phyloP scores from a whole-genome alignment of 495 filamentous ascomycete genomes.

The Chaetomidium leptoderma region DNA sequence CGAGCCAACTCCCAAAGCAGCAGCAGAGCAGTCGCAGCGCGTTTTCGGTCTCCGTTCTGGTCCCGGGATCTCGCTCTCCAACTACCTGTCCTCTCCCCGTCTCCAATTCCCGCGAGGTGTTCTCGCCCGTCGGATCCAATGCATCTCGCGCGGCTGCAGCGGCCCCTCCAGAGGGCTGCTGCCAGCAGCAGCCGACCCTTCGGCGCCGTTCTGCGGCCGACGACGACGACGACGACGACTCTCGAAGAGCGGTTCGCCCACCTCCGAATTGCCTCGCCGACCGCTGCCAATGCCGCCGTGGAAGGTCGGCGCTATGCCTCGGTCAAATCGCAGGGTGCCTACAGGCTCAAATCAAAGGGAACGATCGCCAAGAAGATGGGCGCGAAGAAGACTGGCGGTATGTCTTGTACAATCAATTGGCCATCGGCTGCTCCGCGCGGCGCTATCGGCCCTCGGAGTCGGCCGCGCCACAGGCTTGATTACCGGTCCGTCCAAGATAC shows the following conservation, averaged over 20 bases:
- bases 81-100: background rate
- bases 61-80: constrained; percentile 9
- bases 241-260: constrained; percentile 27
- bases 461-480: background rate
- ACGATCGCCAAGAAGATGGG: constrained; percentile 90
- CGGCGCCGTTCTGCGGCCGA: constrained; percentile 21
- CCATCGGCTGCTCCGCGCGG: background rate
- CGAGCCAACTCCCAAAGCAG: constrained; percentile 1
- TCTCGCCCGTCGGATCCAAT: constrained; percentile 31
- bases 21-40: background rate
- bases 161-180: constrained; percentile 46
- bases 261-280: constrained; percentile 21
- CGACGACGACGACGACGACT: constrained; percentile 13
- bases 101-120: constrained; percentile 23
- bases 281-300: constrained; percentile 32
- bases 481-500: background rate
- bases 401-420: too few species aligned
- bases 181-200: constrained; percentile 33
- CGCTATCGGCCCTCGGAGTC: background rate
- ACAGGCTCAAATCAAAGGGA: constrained; percentile 74
- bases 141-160: constrained; percentile 52
- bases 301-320: constrained; percentile 65
- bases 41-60: background rate
- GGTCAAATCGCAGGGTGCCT: constrained; percentile 81
- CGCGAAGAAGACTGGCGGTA: constrained; percentile 84